Base-by-base conservation (phyloP, 805 yeast genomes). In the Priceomyces haplophilus region DNA sequence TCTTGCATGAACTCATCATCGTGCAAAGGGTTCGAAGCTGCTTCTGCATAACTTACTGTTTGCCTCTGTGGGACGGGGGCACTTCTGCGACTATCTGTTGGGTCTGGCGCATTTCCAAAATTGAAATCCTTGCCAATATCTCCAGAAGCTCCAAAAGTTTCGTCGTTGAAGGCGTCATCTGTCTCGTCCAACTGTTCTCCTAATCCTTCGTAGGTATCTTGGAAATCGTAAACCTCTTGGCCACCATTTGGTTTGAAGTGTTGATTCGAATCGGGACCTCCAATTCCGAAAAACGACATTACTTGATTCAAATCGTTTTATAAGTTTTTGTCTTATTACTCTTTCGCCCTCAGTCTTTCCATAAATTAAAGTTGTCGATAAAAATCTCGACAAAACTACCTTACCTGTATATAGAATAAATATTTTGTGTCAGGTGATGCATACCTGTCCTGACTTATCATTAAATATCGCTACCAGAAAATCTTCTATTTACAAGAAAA, bases 111-210 rank as follows among this genome's bases (percentile, higher is more conserved):
- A 12, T 10, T 27, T 4, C 82, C 80, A 60, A 85, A 86, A 56
- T 79, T 78, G 54, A 83, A 85, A 52, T 85, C 87, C 49, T 76
- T 74, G 24, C 82, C 79, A 41, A 80, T 72, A 1, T 68, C 61
- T 21, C 69, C 72, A 36, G 67, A 24, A 32, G 63, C 68, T 20
- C 93, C 95, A 63, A 87, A 87, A 0, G 95, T 87, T 56, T 83
- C 89, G 48, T 80, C 86, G 57, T 87, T 86, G 51, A 83, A 73
- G 30, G 85, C 93, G 58, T 88, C 96, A 37, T 84, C 90, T 24
- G 78, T 83, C 44, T 80, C 86, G 25, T 72, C 76, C 37, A 69
- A 73, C 49, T 52, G 64, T n/a, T 80, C 86, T 4, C 88, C 95
- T 42, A 83, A 73, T 2, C 91, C 90, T 43, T 81, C 86, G 61